Evolutionary conservation across 257 asterid genomes (phyloP).

Genomic region (Nicotiana otophora): DNA sequence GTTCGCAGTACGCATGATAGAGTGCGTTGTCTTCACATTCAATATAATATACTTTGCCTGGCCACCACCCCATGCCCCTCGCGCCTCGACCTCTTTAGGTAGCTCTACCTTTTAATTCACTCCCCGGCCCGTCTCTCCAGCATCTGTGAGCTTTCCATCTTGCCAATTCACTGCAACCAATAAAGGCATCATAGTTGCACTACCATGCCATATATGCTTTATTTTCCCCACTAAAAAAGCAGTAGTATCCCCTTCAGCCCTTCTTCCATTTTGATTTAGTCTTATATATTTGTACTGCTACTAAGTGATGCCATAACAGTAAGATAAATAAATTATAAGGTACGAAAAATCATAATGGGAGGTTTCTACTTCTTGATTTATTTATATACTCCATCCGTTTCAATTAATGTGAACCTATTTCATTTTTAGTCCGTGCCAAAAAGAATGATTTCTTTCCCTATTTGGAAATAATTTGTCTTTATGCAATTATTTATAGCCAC

Average conservation of each 20-base stretch:
- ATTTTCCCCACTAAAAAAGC: not conserved
- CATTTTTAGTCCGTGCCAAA: no score
- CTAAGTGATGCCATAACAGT: not conserved
- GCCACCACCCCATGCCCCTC: not conserved
- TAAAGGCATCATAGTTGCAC: not conserved
- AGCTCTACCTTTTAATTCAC: not conserved
- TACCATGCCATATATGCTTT: conserved; percentile 6
- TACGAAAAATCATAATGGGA: not conserved
- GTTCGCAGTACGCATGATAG: not conserved
- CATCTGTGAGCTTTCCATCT: not conserved
- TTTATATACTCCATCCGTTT: not conserved
- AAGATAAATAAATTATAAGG: not conserved
- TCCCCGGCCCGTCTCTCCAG: not conserved
- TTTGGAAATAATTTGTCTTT: no score
- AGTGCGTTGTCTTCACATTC: conserved; percentile 5
- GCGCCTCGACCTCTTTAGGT: not conserved
- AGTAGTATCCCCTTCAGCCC: not conserved
- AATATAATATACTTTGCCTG: conserved; percentile 5
- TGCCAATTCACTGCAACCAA: conserved; percentile 2
- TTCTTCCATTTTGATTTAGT: not conserved
- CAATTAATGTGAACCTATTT: no score
- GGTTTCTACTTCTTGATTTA: not conserved
- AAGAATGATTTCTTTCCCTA: no score
- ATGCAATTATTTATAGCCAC: no score
- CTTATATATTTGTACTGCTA: not conserved